phyloP scores from a whole-genome alignment of 352 stramenopile genomes.

The Globisporangium carolinianum region DNA sequence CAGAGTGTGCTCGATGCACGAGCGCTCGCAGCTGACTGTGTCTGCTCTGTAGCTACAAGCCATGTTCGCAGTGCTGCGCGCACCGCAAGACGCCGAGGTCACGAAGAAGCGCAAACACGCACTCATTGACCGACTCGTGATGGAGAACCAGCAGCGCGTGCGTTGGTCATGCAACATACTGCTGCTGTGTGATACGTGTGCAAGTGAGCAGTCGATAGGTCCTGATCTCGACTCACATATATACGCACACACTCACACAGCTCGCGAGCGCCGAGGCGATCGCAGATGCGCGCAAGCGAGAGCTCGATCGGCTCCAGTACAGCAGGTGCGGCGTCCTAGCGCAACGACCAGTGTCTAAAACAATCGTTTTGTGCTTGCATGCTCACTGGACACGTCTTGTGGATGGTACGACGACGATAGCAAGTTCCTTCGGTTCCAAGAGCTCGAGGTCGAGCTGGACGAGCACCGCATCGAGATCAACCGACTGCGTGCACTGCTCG shows the following conservation, averaged over 20 bases:
- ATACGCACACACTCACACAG: slow-evolving; percentile 13
- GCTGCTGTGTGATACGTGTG: too few species aligned
- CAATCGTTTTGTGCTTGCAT: not conserved
- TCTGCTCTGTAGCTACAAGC: slow-evolving; percentile 35
- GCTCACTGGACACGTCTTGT: not conserved
- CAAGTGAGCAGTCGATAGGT: too few species aligned
- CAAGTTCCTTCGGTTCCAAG: slow-evolving; percentile 67
- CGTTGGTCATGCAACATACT: not conserved
- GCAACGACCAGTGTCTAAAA: not conserved
- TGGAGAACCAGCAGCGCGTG: slow-evolving; percentile 53
- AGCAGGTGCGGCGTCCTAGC: slow-evolving; percentile 29
- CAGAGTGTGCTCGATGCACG: not conserved
- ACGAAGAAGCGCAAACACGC: slow-evolving; percentile 54
- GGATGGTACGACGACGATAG: slow-evolving; percentile 12
- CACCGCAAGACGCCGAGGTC: slow-evolving; percentile 52
- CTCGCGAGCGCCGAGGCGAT: slow-evolving; percentile 41
- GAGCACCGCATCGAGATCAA: slow-evolving; percentile 54
- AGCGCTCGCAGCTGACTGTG: too few species aligned
- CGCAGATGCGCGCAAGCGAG: slow-evolving; percentile 44
- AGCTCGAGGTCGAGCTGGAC: slow-evolving; percentile 53
- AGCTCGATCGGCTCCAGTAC: slow-evolving; percentile 45
- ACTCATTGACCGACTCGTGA: slow-evolving; percentile 52
- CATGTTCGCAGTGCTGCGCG: slow-evolving; percentile 46
- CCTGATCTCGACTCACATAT: too few species aligned
- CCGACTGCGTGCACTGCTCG: slow-evolving; percentile 26